A percentile compares a stretch with the other conserved stretches of the same genome.
These are phyloP conservation scores for Cryphonectria radicalis DNA, from an alignment of 2,329 filamentous ascomycete species.

Conservation along the genomic window DNA sequence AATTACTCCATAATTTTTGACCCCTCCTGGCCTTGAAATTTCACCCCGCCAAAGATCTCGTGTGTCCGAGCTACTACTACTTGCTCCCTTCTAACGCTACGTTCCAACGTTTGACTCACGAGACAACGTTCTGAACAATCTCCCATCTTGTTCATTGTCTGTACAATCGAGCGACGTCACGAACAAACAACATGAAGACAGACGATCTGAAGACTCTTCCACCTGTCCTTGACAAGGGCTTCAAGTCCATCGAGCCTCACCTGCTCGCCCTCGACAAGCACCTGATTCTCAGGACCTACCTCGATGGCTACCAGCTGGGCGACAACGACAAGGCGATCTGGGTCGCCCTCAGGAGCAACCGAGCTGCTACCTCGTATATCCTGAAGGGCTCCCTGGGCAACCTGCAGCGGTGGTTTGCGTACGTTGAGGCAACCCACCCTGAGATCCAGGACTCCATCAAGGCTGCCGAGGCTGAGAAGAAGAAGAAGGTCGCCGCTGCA, in stretches of 20 bases:
- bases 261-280: constrained; percentile 83
- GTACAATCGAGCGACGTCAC: neutral
- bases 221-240: constrained; percentile 65
- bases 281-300: constrained; percentile 82
- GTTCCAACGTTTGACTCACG: constrained; percentile 27
- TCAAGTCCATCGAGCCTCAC: constrained; percentile 78
- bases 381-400: constrained; percentile 79
- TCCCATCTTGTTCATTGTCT: neutral
- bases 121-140: constrained; percentile 5
- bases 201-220: constrained; percentile 59
- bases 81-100: constrained; percentile 15
- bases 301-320: constrained; percentile 78
- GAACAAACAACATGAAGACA: constrained; percentile 54
- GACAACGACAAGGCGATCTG: constrained; percentile 82
- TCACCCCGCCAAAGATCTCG: constrained; percentile 30
- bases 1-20: neutral
- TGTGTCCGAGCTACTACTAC: constrained; percentile 11
- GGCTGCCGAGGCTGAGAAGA: constrained; percentile 68
- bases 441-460: constrained; percentile 76
- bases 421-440: constrained; percentile 79
- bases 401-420: constrained; percentile 84
- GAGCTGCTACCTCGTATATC: constrained; percentile 79
- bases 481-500: constrained; percentile 69
- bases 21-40: constrained; percentile 33
- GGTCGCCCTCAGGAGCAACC: constrained; percentile 81